Conservation (phyloP, 192 early-diverging fungal genomes). For the Backusella liffmaniae region DNA sequence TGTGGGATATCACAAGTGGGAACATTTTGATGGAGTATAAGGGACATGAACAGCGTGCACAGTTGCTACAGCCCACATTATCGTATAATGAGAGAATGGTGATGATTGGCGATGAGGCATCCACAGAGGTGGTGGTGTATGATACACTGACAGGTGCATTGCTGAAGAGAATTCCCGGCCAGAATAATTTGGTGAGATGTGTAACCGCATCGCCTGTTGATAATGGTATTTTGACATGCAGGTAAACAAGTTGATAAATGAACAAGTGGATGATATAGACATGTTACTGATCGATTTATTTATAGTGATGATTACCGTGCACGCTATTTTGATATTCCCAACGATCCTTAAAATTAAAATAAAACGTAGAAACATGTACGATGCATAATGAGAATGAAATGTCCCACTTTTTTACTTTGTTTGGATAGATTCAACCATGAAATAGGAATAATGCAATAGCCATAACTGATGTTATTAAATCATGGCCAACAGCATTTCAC, state of each 20-base stretch:
- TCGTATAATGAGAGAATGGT: constrained; percentile 73
- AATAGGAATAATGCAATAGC: too few species aligned
- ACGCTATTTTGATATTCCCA: constrained; percentile 20
- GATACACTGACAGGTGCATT: constrained; percentile 65
- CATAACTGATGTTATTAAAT: too few species aligned
- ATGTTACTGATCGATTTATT: not conserved
- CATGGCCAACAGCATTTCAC: too few species aligned
- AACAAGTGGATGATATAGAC: not conserved
- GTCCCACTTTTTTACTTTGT: too few species aligned
- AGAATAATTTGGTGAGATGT: constrained; percentile 53
- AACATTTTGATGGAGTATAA: constrained; percentile 69
- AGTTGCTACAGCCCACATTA: constrained; percentile 47
- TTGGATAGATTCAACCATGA: too few species aligned
- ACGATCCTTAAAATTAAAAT: not conserved
- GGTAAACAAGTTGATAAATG: constrained; percentile 25
- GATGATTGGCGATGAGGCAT: constrained; percentile 63
- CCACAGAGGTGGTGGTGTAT: constrained; percentile 66
- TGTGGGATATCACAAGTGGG: constrained; percentile 86
- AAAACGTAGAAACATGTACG: not conserved
- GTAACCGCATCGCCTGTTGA: constrained; percentile 63
- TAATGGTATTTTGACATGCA: constrained; percentile 58
- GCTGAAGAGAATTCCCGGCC: constrained; percentile 49
- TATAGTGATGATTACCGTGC: constrained; percentile 37
- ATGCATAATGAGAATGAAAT: not conserved
- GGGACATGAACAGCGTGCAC: constrained; percentile 57